Percentiles rank a stretch among this genome's conserved stretches.
Evolutionary conservation across 2,329 filamentous ascomycete genomes (phyloP).

Genomic region (Talaromyces pinophilus): DNA sequence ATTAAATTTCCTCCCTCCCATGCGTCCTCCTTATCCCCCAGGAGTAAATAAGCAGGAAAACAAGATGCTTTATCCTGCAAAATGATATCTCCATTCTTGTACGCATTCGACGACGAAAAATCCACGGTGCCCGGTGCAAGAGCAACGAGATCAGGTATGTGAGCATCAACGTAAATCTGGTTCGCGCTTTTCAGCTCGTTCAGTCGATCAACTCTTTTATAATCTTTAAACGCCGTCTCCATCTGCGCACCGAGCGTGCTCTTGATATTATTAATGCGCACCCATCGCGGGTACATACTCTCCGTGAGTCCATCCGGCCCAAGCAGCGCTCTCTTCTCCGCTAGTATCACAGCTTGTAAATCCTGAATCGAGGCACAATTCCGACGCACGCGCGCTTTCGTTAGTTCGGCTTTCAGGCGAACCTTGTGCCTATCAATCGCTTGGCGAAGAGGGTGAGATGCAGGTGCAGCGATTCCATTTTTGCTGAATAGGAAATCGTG

Average conservation of each 20-base stretch:
- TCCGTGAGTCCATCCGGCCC: slow-evolving; percentile 37
- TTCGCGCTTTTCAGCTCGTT: slow-evolving; percentile 54
- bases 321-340: slow-evolving; percentile 48
- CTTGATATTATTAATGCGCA: slow-evolving; percentile 79
- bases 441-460: slow-evolving; percentile 73
- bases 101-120: slow-evolving; percentile 71
- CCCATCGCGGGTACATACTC: slow-evolving; percentile 76
- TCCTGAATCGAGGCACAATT: slow-evolving; percentile 68
- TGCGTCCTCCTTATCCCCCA: slow-evolving; percentile 57
- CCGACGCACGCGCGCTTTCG: slow-evolving; percentile 71
- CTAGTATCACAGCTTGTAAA: slow-evolving; percentile 50
- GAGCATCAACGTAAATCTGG: slow-evolving; percentile 69
- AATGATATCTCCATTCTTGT: slow-evolving; percentile 75
- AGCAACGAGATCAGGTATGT: slow-evolving; percentile 82
- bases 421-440: slow-evolving; percentile 79
- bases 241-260: slow-evolving; percentile 71
- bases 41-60: slow-evolving; percentile 86
- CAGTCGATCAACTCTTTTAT: slow-evolving; percentile 59
- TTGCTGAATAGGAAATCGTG: slow-evolving; percentile 86
- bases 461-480: slow-evolving; percentile 76
- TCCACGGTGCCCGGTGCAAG: slow-evolving; percentile 67
- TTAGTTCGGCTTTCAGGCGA: slow-evolving; percentile 78
- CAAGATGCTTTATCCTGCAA: slow-evolving; percentile 97
- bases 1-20: slow-evolving; percentile 71
- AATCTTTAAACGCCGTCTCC: slow-evolving; percentile 70